Evolutionary conservation across 495 filamentous ascomycete species (phyloP), one percentile per base, ranked within the genome.

Genomic region (Cudoniella acicularis): DNA sequence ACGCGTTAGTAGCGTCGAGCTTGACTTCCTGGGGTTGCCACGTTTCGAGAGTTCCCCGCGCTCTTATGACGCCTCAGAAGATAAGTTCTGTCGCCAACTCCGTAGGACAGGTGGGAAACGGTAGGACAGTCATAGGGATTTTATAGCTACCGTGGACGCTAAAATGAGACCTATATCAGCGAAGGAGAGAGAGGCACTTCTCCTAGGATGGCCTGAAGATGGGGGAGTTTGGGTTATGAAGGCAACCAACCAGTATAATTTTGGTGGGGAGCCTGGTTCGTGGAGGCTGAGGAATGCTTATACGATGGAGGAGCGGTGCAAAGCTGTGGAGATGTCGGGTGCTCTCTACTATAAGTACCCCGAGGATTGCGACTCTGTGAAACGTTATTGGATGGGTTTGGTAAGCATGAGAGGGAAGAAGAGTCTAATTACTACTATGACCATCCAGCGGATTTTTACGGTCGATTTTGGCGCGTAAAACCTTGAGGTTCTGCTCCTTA

Each of bases 291-390:
- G 23, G 30, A 68, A 68, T 41, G 61, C 60, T 16, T 54, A 64
- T 53, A 65, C 54, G 20, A 69, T 69, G 67, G 67, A 68, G 26
- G 67, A 69, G 43, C 59, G 65, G 10, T 69, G 65, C 46, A 64
- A 64, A 22, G 9, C 60, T 41, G 64, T 69, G 45, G 50, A 60
- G 17, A 57, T 68, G 46, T 56, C 65, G 58, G 67, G 67, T 21
- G 67, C 65, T 4, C 52, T 52, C 3, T 68, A 59, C 27, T 68
- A 60, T 51, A 60, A 56, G 13, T 60, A 69, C 22, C 65, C 67
- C 11, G 51, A 60, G 52, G 63, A 69, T 36, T 67, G 67, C 36
- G 52, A 54, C 6, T 54, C 9, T 41, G n/a, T 41, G n/a, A 41
- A n/a, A 41, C 36, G n/a, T n/a, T 41, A n/a, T 41, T 41, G n/a